A percentile compares a stretch with the other conserved stretches of the same genome.
phyloP scores from a whole-genome alignment of 2,329 filamentous ascomycete species.

The Phyllosticta paracitricarpa region DNA sequence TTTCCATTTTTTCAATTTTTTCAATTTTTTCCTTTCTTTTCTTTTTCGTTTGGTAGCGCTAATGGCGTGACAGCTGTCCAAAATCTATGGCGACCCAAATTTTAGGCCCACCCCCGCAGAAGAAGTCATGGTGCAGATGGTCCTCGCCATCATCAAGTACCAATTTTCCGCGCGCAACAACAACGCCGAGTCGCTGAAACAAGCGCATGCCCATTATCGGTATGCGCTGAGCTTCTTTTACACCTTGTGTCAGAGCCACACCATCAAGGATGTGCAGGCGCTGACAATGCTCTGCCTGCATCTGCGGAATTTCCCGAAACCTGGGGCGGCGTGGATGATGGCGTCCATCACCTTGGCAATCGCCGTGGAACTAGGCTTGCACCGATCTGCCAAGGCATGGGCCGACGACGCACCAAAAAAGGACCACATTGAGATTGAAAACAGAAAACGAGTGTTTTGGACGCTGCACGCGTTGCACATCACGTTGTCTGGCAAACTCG shows the following conservation, averaged over 20 bases:
- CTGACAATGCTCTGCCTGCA: constrained; percentile 62
- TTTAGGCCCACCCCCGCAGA: constrained; percentile 56
- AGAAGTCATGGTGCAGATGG: constrained; percentile 63
- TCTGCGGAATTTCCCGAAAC: constrained; percentile 68
- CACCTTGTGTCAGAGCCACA: constrained; percentile 51
- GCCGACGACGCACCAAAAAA: constrained; percentile 31
- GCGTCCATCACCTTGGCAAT: constrained; percentile 54
- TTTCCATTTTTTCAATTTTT: background rate
- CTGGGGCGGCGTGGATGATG: constrained; percentile 62
- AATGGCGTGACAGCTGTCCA: constrained; percentile 15
- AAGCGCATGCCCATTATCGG: constrained; percentile 70
- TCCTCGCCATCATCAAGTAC: constrained; percentile 68
- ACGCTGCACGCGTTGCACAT: constrained; percentile 55
- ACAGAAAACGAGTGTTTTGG: constrained; percentile 74
- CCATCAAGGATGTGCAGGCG: constrained; percentile 61
- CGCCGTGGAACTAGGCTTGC: constrained; percentile 65
- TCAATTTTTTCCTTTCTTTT: background rate
- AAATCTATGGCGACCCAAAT: constrained; percentile 59
- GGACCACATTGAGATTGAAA: constrained; percentile 57
- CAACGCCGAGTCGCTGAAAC: constrained; percentile 44
- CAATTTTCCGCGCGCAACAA: constrained; percentile 65
- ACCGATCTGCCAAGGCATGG: constrained; percentile 58
- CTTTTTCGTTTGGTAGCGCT: background rate
- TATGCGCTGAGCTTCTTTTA: constrained; percentile 61
- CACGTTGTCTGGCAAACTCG: constrained; percentile 64